A percentile compares a stretch with the other conserved stretches of the same genome.
phyloP scores from a whole-genome alignment of 352 stramenopile species.

The Phytophthora citrophthora region DNA sequence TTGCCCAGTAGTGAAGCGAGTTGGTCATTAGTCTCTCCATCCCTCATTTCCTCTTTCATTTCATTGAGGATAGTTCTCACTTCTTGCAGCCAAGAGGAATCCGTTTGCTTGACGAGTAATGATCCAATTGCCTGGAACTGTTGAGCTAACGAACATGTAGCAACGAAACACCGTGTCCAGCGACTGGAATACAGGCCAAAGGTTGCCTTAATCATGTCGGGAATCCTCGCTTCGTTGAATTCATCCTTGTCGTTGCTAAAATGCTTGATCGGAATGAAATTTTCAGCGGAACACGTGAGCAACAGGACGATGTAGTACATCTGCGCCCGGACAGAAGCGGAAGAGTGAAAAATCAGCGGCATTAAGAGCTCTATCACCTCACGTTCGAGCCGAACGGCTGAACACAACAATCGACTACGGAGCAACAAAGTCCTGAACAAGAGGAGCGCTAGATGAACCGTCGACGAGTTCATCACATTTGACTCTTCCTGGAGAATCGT shows the following conservation, averaged over 20 bases:
- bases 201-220: constrained; percentile 36
- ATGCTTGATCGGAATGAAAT: constrained; percentile 29
- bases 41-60: neutral
- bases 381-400: constrained; percentile 31
- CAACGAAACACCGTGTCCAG: constrained; percentile 46
- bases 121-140: constrained; percentile 18
- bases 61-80: constrained; percentile 18
- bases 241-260: neutral
- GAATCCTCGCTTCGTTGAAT: constrained; percentile 27
- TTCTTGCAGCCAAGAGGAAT: constrained; percentile 32
- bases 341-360: constrained; percentile 51
- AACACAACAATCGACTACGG: constrained; percentile 44
- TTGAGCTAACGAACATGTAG: constrained; percentile 26
- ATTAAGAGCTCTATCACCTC: constrained; percentile 31
- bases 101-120: constrained; percentile 13
- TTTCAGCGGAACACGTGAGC: constrained; percentile 60
- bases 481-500: constrained; percentile 12
- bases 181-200: constrained; percentile 51
- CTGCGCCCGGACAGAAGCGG: constrained; percentile 45
- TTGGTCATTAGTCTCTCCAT: constrained; percentile 1
- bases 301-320: constrained; percentile 71
- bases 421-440: constrained; percentile 53
- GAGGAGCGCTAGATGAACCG: constrained; percentile 33
- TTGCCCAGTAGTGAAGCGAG: neutral
- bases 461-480: constrained; percentile 11